These are phyloP conservation scores for Multifurca ochricompacta DNA, from an alignment of 768 basidiomycete species.

Conservation along the genomic window DNA sequence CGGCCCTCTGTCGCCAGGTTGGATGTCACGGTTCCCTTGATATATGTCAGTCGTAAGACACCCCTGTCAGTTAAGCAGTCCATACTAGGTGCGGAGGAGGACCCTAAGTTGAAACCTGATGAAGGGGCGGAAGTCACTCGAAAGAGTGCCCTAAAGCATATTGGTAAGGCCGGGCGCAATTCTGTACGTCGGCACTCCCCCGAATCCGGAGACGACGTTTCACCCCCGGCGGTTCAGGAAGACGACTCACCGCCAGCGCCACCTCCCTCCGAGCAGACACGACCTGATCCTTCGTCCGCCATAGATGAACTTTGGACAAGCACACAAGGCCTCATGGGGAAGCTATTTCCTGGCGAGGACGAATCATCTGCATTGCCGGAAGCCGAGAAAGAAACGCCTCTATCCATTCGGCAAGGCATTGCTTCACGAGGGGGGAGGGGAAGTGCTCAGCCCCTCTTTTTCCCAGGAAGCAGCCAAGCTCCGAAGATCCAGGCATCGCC, in stretches of 20 bases:
- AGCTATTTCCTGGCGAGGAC: neutral
- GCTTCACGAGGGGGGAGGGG: neutral
- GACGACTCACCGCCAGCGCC: neutral
- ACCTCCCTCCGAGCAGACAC: neutral
- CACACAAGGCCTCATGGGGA: neutral
- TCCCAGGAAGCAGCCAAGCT: slow-evolving; percentile 19
- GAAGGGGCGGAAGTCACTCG: neutral
- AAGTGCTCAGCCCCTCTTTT: slow-evolving; percentile 7
- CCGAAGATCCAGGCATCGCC: neutral
- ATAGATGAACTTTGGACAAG: slow-evolving; percentile 8
- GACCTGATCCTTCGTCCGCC: neutral
- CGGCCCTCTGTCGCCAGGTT: neutral
- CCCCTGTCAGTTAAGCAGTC: neutral
- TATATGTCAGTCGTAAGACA: neutral
- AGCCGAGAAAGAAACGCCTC: neutral
- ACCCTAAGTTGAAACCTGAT: neutral
- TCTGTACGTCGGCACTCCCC: neutral
- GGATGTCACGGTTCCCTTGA: neutral
- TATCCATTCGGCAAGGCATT: neutral
- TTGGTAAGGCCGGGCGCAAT: neutral
- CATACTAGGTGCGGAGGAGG: neutral
- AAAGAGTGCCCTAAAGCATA: neutral
- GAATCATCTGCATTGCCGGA: neutral
- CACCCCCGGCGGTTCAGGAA: neutral
- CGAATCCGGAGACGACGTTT: neutral